Conservation (phyloP, 2,329 filamentous ascomycete genomes). For the Pyricularia pennisetigena region DNA sequence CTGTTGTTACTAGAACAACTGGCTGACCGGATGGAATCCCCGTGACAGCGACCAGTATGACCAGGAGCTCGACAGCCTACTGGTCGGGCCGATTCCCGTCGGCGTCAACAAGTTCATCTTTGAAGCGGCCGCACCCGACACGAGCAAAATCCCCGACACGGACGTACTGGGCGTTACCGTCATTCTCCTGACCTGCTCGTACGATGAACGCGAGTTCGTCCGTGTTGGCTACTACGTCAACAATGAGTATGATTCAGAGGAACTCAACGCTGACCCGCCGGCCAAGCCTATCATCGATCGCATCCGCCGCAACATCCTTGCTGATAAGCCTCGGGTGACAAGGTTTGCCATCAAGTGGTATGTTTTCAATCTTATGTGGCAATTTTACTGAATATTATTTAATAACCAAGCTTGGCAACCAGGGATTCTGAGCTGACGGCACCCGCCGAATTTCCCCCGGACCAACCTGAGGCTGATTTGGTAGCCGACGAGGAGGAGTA, state of each 20-base stretch:
- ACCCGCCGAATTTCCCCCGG: slow-evolving; percentile 89
- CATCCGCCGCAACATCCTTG: slow-evolving; percentile 83
- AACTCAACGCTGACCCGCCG: slow-evolving; percentile 80
- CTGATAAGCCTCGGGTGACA: slow-evolving; percentile 95
- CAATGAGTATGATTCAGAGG: slow-evolving; percentile 94
- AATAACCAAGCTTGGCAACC: slow-evolving; percentile 13
- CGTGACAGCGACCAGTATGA: slow-evolving; percentile 76
- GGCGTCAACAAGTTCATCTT: slow-evolving; percentile 99
- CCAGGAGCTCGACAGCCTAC: slow-evolving; percentile 92
- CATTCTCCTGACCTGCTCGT: slow-evolving; percentile 90
- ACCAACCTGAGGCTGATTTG: slow-evolving; percentile 91
- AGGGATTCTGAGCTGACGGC: slow-evolving; percentile 98
- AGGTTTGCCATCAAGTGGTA: slow-evolving; percentile 99
- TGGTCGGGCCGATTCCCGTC: slow-evolving; percentile 94
- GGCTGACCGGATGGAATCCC: background rate
- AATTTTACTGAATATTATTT: background rate
- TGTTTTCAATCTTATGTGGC: slow-evolving; percentile 17
- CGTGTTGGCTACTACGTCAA: slow-evolving; percentile 99
- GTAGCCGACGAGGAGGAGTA: slow-evolving; percentile 81
- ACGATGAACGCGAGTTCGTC: slow-evolving; percentile 93
- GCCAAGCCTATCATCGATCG: slow-evolving; percentile 88
- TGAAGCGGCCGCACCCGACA: slow-evolving; percentile 87
- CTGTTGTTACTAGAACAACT: background rate
- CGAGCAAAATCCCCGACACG: slow-evolving; percentile 80
- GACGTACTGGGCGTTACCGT: slow-evolving; percentile 97